phyloP scores from a whole-genome alignment of 1,284 basidiomycete species.

The Cerioporus squamosus region DNA sequence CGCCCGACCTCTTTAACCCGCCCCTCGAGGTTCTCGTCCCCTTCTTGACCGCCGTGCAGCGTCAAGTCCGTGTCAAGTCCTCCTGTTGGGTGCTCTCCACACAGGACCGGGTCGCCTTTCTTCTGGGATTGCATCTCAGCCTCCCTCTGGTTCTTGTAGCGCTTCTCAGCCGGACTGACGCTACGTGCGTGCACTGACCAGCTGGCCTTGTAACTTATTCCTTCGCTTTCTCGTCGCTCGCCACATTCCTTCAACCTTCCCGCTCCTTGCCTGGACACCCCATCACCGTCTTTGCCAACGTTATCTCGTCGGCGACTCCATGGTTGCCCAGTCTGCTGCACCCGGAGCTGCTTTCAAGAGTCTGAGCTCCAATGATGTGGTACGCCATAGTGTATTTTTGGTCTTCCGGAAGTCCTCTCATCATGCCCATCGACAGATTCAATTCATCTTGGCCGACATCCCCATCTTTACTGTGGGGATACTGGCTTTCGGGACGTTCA shows the following conservation, averaged over 20 bases:
- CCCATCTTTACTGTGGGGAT: slow-evolving; percentile 72
- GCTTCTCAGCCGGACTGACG: slow-evolving; percentile 33
- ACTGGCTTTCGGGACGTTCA: slow-evolving; percentile 64
- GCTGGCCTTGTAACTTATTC: slow-evolving; percentile 25
- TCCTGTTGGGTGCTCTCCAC: slow-evolving; percentile 26
- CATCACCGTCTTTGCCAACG: slow-evolving; percentile 2
- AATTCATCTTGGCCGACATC: slow-evolving; percentile 64
- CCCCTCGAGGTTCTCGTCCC: slow-evolving; percentile 13
- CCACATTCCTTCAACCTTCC: slow-evolving; percentile 14
- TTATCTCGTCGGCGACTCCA: slow-evolving; percentile 7
- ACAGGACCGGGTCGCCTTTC: slow-evolving; percentile 25
- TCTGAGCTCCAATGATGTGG: slow-evolving; percentile 27
- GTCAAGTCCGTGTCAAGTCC: slow-evolving; percentile 27
- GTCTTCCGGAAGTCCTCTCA: not conserved
- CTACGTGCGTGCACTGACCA: slow-evolving; percentile 30
- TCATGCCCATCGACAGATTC: slow-evolving; percentile 45
- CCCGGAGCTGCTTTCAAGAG: slow-evolving; percentile 23
- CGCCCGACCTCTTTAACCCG: slow-evolving; percentile 15
- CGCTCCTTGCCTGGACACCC: slow-evolving; percentile 14
- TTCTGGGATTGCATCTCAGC: slow-evolving; percentile 36
- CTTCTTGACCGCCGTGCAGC: slow-evolving; percentile 22
- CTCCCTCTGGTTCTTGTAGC: slow-evolving; percentile 30
- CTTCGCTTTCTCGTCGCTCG: slow-evolving; percentile 7
- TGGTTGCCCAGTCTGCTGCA: slow-evolving; percentile 16
- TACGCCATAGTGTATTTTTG: slow-evolving; percentile 18